A percentile compares a stretch with the other conserved stretches of the same genome.
These are phyloP conservation scores for Glycyrrhiza uralensis DNA, from an alignment of 306 rosid genomes.

Conservation along the genomic window DNA sequence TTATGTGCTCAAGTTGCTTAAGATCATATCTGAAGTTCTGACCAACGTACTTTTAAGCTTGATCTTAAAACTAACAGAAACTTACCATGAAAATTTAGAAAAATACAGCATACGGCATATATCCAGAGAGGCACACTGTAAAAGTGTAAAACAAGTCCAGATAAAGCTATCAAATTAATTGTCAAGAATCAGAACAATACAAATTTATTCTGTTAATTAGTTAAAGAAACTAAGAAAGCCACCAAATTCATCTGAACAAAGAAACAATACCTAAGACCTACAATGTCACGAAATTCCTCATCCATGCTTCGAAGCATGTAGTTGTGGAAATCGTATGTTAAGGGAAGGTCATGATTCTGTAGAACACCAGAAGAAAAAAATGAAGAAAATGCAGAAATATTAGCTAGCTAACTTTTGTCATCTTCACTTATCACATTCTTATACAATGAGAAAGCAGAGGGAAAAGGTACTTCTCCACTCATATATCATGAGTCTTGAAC, in stretches of 20 bases:
- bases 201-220: background rate
- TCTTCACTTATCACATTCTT: no score
- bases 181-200: background rate
- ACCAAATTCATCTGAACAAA: conserved; percentile 5
- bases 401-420: conserved; percentile 15
- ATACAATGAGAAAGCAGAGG: no score
- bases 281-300: conserved; percentile 82
- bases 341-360: conserved; percentile 78
- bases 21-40: background rate
- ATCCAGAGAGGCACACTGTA: conserved; percentile 87
- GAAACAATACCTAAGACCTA: conserved; percentile 70
- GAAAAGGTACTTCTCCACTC: no score
- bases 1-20: background rate
- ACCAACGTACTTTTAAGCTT: background rate
- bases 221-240: conserved; percentile 7
- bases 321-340: conserved; percentile 79
- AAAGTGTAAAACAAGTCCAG: conserved; percentile 51
- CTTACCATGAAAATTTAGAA: conserved; percentile 86
- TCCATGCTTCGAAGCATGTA: conserved; percentile 98
- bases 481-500: no score
- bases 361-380: conserved; percentile 21
- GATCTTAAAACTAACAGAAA: background rate
- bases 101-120: conserved; percentile 74
- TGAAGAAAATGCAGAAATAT: conserved; percentile 15
- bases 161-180: conserved; percentile 4